Percentiles rank a stretch among this genome's conserved stretches.
These are phyloP conservation scores for Termitomyces sp. DNA, from an alignment of 768 basidiomycete genomes.

Conservation along the genomic window DNA sequence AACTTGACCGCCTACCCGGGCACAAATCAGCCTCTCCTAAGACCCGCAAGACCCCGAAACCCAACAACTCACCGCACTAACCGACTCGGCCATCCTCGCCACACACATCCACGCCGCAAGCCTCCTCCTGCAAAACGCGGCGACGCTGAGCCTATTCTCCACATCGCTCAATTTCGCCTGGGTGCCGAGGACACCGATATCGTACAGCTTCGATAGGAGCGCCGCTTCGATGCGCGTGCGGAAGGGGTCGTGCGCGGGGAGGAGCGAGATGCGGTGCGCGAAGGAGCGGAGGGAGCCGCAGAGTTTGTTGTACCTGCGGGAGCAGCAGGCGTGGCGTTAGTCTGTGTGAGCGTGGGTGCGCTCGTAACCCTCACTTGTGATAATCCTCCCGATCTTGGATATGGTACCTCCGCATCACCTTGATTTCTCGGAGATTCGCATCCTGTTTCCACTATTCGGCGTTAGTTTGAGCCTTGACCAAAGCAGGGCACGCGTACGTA, in stretches of 20 bases:
- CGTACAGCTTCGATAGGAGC: conserved; percentile 92
- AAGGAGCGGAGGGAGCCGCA: conserved; percentile 83
- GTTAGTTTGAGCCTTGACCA: no score
- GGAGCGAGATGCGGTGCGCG: conserved; percentile 82
- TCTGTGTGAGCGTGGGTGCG: no score
- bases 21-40: conserved; percentile 12
- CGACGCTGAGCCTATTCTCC: conserved; percentile 94
- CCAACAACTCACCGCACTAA: conserved; percentile 83
- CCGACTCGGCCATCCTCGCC: conserved; percentile 93
- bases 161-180: conserved; percentile 89
- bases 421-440: conserved; percentile 84
- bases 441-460: conserved; percentile 99
- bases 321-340: no score
- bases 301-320: conserved; percentile 86
- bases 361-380: conserved; percentile 62
- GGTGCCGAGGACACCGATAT: conserved; percentile 89
- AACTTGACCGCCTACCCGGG: conserved; percentile 84
- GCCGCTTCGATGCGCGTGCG: conserved; percentile 80
- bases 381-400: conserved; percentile 94
- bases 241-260: conserved; percentile 89
- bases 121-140: conserved; percentile 88
- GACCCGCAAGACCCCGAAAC: background rate
- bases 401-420: conserved; percentile 93
- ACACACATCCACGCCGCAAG: conserved; percentile 91
- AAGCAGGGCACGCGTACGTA: no score